Percentiles rank a stretch among this genome's conserved stretches.
These are phyloP conservation scores for Amanita inopinata DNA, from an alignment of 768 basidiomycete species.

Conservation along the genomic window DNA sequence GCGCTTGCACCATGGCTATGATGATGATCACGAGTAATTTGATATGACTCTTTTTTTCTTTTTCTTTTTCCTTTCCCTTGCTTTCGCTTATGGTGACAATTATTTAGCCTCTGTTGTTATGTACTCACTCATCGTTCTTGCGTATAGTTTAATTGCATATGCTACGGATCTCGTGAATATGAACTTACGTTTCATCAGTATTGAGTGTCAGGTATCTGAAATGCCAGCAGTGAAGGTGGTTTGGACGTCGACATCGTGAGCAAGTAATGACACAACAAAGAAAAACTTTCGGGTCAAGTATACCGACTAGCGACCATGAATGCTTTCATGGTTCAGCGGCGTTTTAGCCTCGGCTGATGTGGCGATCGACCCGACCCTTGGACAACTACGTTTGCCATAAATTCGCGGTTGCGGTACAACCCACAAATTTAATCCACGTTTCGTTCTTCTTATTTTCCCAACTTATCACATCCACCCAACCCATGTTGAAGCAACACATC, in stretches of 20 bases:
- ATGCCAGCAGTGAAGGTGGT: no score
- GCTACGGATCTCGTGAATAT: not conserved
- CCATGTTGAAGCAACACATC: slow-evolving; percentile 5
- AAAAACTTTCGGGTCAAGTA: no score
- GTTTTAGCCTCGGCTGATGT: not conserved
- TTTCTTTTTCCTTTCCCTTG: not conserved
- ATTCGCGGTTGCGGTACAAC: not conserved
- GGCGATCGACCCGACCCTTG: slow-evolving; percentile 3
- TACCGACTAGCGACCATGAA: no score
- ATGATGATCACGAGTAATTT: not conserved
- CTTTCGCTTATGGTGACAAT: not conserved
- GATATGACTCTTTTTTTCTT: not conserved
- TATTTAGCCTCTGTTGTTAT: no score
- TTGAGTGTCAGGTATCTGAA: no score
- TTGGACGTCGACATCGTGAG: no score
- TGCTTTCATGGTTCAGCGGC: no score
- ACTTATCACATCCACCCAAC: not conserved
- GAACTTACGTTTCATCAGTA: no score
- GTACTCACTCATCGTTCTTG: no score
- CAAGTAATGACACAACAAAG: no score
- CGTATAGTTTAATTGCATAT: not conserved
- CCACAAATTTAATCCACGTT: not conserved
- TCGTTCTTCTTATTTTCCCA: not conserved
- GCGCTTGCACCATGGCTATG: slow-evolving; percentile 9
- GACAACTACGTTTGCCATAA: slow-evolving; percentile 3